Conservation (phyloP, 768 basidiomycete genomes). For the Lactarius hatsudake region DNA sequence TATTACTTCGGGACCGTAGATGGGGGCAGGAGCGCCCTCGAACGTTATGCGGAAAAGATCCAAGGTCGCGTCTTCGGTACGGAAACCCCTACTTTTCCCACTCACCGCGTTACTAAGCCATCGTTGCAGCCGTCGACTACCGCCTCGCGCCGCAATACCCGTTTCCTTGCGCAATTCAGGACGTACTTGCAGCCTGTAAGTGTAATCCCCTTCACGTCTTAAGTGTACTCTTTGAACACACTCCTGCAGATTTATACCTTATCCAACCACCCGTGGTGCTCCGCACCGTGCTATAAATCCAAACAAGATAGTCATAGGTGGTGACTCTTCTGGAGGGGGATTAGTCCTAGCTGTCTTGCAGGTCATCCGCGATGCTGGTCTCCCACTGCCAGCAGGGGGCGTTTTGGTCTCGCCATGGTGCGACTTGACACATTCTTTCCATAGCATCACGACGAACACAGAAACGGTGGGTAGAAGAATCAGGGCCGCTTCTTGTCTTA, state of each 20-base stretch:
- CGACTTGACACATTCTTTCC: slow-evolving; percentile 90
- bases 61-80: slow-evolving; percentile 82
- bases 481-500: not conserved
- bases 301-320: slow-evolving; percentile 75
- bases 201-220: not conserved
- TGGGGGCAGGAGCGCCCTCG: slow-evolving; percentile 65
- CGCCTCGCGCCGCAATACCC: slow-evolving; percentile 93
- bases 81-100: slow-evolving; percentile 22
- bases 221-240: not conserved
- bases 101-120: not conserved
- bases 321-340: slow-evolving; percentile 93
- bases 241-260: slow-evolving; percentile 74
- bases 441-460: slow-evolving; percentile 80
- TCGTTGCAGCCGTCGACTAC: slow-evolving; percentile 67
- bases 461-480: slow-evolving; percentile 53
- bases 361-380: slow-evolving; percentile 75
- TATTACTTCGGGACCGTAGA: slow-evolving; percentile 81
- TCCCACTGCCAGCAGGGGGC: slow-evolving; percentile 83
- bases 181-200: slow-evolving; percentile 81
- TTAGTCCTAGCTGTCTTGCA: slow-evolving; percentile 80
- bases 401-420: slow-evolving; percentile 91
- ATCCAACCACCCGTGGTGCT: slow-evolving; percentile 81
- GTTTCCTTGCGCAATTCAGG: slow-evolving; percentile 89
- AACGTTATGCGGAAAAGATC: slow-evolving; percentile 86
- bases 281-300: slow-evolving; percentile 78